These are phyloP conservation scores for Adiantum capillusveneris DNA, from an alignment of 75 land plant genomes.

Conservation along the genomic window DNA sequence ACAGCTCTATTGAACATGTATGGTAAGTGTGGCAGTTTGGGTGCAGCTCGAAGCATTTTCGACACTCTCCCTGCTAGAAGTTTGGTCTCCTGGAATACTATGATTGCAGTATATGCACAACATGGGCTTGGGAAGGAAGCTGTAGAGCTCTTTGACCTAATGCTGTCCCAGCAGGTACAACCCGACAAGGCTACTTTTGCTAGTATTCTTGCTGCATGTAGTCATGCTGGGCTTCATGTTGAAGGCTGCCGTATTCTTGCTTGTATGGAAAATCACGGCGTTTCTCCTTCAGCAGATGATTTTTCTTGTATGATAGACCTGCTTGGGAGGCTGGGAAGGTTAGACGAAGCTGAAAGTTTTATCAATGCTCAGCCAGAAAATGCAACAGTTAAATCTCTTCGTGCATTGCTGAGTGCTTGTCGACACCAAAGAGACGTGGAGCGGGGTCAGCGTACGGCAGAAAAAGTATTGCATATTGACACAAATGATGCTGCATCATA, in stretches of 20 bases:
- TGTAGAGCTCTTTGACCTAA: not conserved
- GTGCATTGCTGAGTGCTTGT: slow-evolving; percentile 31
- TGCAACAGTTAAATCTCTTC: slow-evolving; percentile 6
- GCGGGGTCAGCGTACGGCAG: slow-evolving; percentile 23
- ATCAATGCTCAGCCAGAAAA: slow-evolving; percentile 24
- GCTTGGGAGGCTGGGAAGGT: slow-evolving; percentile 39
- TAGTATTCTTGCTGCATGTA: slow-evolving; percentile 9
- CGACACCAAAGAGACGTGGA: slow-evolving; percentile 14
- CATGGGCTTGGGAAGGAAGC: slow-evolving; percentile 7
- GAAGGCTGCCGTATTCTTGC: slow-evolving; percentile 10
- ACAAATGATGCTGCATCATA: slow-evolving; percentile 36
- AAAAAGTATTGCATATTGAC: slow-evolving; percentile 35
- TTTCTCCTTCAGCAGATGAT: slow-evolving; percentile 26
- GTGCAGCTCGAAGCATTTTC: slow-evolving; percentile 32
- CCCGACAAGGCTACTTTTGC: slow-evolving; percentile 6
- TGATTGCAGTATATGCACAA: slow-evolving; percentile 18
- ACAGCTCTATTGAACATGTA: slow-evolving; percentile 51
- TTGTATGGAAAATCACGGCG: not conserved
- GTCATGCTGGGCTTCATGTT: not conserved
- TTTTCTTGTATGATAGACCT: slow-evolving; percentile 34
- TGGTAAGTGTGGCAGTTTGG: slow-evolving; percentile 44
- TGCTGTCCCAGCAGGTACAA: not conserved
- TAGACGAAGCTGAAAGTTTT: slow-evolving; percentile 35
- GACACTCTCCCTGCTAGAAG: slow-evolving; percentile 12
- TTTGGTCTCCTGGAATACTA: slow-evolving; percentile 10